A percentile compares a stretch with the other conserved stretches of the same genome.
Evolutionary conservation across 768 basidiomycete genomes (phyloP).

Genomic region (Tricholoma furcatifolium): DNA sequence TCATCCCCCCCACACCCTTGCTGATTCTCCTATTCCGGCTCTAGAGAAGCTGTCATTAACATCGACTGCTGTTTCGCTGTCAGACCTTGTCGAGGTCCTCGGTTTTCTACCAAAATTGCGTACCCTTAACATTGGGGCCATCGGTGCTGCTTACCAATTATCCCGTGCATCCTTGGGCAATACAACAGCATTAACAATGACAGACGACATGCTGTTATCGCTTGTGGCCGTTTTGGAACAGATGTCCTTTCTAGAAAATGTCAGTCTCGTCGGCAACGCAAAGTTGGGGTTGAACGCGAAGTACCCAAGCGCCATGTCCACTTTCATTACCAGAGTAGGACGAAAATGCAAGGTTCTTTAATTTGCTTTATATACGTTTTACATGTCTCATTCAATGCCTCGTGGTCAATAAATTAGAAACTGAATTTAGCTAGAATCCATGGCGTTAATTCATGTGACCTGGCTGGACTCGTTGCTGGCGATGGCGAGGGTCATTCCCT

Average conservation of each 20-base stretch:
- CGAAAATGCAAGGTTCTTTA: constrained; percentile 54
- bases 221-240: constrained; percentile 41
- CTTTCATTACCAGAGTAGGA: constrained; percentile 53
- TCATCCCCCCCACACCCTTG: constrained; percentile 28
- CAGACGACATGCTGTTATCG: constrained; percentile 42
- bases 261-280: constrained; percentile 64
- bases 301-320: constrained; percentile 33
- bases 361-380: background rate
- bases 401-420: constrained; percentile 31
- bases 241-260: constrained; percentile 40
- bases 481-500: constrained; percentile 30
- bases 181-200: constrained; percentile 53
- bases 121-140: constrained; percentile 55
- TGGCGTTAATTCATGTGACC: constrained; percentile 46
- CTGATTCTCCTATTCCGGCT: constrained; percentile 10
- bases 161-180: constrained; percentile 43
- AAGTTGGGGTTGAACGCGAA: constrained; percentile 47
- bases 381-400: background rate
- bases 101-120: constrained; percentile 38
- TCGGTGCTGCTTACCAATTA: constrained; percentile 45
- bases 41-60: constrained; percentile 67
- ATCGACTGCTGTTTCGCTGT: constrained; percentile 44
- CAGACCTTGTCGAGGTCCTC: constrained; percentile 41
- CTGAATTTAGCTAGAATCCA: constrained; percentile 60
- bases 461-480: constrained; percentile 46